Base-by-base conservation (phyloP, 257 asterid genomes). In the Ocimum tenuiflorum region DNA sequence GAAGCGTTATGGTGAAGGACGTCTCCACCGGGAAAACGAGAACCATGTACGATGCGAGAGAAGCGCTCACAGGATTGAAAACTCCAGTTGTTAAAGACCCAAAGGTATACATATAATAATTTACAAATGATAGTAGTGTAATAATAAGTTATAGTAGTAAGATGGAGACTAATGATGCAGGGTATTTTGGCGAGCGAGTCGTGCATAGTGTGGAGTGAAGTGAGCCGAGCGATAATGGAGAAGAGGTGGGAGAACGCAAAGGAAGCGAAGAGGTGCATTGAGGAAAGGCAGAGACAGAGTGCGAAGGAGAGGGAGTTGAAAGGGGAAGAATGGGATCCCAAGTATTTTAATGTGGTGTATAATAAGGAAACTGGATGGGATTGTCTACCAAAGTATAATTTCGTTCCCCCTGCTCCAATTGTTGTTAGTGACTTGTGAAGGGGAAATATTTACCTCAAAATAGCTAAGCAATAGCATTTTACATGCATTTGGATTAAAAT, bases 201-300 rank as follows among this genome's bases (percentile, higher is more conserved):
- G 14, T 18, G 89, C 8, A 63, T 82, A 2, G 91, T 86, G 9
- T 91, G 96, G 98, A 79, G 70, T 1, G 85, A 85, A 33, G 85
- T 88, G 63, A 85, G 83, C 78, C 53, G 67, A 66, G 80, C 82
- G 18, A 88, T 91, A 24, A 60, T 86, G 9, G 66, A 73, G 39
- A 85, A 75, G 67, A 75, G 67, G 35, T 88, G 96, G 98, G 91
- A 83, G 0, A 75, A 79, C 66, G 96, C 95, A 23, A 80, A 78
- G 23, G 85, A 86, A 72, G 77, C 73, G 6, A 91, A 91, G 80
- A 80, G 62, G 11, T 17, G 23, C 41, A 51, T 88, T 13, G 98
- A 91, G 74, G 91, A 65, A 55, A 79, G 67, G 75, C 85, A 88
- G 54, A 88, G 98, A 74, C 79, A 82, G 80, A 60, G 63, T 20